Percentiles rank a stretch among this genome's conserved stretches.
phyloP scores from a whole-genome alignment of 31 red algal genomes.

The Odonthalia washingtoniensis region DNA sequence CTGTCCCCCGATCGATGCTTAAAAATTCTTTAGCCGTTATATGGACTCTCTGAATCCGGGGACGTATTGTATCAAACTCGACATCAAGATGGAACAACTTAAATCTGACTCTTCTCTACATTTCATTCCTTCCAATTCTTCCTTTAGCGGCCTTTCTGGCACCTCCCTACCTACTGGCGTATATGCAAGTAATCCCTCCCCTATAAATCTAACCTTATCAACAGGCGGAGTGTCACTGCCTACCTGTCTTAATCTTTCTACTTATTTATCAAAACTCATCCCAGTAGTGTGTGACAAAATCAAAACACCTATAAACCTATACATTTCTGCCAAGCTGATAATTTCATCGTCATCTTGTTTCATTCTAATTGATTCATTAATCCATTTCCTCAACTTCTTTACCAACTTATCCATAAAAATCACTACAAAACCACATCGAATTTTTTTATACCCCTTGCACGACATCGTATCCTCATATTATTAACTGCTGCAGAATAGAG shows the following conservation, averaged over 20 bases:
- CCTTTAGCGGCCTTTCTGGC: no score
- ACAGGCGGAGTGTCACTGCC: slow-evolving; percentile 1
- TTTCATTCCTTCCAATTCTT: no score
- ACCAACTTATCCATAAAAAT: no score
- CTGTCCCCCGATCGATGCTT: no score
- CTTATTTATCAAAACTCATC: slow-evolving; percentile 14
- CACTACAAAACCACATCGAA: no score
- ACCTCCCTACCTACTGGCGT: slow-evolving; percentile 4
- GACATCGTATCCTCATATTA: no score
- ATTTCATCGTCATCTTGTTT: neutral
- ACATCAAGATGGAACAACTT: slow-evolving; percentile 7
- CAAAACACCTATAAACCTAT: slow-evolving; percentile 18
- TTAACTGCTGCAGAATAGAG: no score
- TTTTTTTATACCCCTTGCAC: no score
- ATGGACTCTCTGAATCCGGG: slow-evolving; percentile 50
- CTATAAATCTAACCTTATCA: slow-evolving; percentile 1
- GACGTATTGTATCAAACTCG: slow-evolving; percentile 47
- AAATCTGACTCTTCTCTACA: slow-evolving; percentile 56
- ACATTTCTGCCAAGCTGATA: slow-evolving; percentile 24
- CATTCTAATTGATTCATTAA: slow-evolving; percentile 36
- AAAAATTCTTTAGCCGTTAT: slow-evolving; percentile 42
- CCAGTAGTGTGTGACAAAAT: slow-evolving; percentile 41
- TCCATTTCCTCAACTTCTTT: slow-evolving; percentile 3
- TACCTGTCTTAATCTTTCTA: neutral
- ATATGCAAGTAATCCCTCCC: slow-evolving; percentile 29